Conservation (phyloP, 257 asterid species). For the Galeopsis tetrahit region DNA sequence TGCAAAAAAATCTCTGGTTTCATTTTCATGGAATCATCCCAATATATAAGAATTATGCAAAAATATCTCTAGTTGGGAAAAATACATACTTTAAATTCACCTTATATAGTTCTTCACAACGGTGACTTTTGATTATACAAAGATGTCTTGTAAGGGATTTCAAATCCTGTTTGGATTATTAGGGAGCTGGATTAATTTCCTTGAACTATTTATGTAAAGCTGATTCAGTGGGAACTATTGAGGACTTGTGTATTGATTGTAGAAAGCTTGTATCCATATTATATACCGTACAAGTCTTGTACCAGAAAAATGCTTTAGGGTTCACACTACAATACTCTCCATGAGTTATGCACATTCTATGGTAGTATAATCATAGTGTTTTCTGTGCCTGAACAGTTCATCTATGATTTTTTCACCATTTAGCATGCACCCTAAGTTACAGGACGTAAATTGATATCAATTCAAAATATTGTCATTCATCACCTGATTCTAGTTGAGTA, state of each 20-base stretch:
- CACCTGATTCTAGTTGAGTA: conserved; percentile 32
- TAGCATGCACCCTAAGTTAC: too few relatives aligned
- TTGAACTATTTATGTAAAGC: neutral
- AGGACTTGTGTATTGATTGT: neutral
- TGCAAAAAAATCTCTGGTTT: neutral
- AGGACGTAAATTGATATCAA: too few relatives aligned
- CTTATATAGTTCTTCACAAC: neutral
- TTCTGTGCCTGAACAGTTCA: neutral
- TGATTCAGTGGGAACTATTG: neutral
- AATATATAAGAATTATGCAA: neutral
- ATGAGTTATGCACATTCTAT: neutral
- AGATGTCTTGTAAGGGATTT: conserved; percentile 1
- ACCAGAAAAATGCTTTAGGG: neutral
- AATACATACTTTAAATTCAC: neutral
- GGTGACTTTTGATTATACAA: neutral
- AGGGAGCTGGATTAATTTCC: neutral
- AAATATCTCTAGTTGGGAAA: neutral
- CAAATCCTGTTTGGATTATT: neutral
- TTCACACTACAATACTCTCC: neutral
- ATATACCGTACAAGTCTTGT: neutral
- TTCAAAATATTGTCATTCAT: conserved; percentile 5
- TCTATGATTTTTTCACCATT: conserved; percentile 5
- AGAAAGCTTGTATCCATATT: conserved; percentile 6
- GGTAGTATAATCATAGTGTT: too few relatives aligned
- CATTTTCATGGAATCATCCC: neutral